Conservation (phyloP, 164 flowering plant genomes). For the Warburgia ugandensis region DNA sequence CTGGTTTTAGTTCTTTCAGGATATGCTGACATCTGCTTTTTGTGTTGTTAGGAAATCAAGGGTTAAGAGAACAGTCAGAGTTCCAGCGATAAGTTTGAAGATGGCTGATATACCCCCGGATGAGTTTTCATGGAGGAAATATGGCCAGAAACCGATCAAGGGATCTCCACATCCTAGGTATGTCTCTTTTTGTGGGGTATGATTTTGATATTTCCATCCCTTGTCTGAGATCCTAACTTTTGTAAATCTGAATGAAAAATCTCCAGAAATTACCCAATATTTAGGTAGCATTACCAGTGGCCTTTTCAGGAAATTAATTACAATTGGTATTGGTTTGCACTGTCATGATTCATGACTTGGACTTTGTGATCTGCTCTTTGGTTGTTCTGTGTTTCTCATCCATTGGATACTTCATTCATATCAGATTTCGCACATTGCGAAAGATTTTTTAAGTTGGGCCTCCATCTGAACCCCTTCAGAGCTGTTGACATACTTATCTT, state of each 20-base stretch:
- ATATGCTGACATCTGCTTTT: background rate
- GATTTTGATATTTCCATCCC: background rate
- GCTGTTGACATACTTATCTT: too few relatives aligned
- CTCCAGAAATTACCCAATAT: background rate
- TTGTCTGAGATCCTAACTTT: background rate
- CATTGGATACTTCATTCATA: too few relatives aligned
- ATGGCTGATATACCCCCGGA: conserved; percentile 78
- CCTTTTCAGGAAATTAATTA: background rate
- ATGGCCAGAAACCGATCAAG: conserved; percentile 85
- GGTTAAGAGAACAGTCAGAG: conserved; percentile 53
- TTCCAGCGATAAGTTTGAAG: conserved; percentile 68
- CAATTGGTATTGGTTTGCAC: background rate
- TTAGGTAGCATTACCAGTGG: too few relatives aligned
- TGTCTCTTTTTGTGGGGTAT: background rate
- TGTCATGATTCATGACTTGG: too few relatives aligned
- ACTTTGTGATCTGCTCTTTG: too few relatives aligned
- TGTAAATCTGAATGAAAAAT: background rate
- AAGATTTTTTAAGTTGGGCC: too few relatives aligned
- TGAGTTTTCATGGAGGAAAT: conserved; percentile 80
- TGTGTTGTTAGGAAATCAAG: conserved; percentile 43
- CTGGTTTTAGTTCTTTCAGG: background rate
- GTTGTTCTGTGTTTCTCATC: too few relatives aligned
- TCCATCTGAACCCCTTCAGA: too few relatives aligned
- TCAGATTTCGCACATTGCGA: too few relatives aligned
- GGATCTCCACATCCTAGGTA: conserved; percentile 83